Evolutionary conservation across 345 rosid species (phyloP).

Genomic region (Eucalyptus paniculata): DNA sequence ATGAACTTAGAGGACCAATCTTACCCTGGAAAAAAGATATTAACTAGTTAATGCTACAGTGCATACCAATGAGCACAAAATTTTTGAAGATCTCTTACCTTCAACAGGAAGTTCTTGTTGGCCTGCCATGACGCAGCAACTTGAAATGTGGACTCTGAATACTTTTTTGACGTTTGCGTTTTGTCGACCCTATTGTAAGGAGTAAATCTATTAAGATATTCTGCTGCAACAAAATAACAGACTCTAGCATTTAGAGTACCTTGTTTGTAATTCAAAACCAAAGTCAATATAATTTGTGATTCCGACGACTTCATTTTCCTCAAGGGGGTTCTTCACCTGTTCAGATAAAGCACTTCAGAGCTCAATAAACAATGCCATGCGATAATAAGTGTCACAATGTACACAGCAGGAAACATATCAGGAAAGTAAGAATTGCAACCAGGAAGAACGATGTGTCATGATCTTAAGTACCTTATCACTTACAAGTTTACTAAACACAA

Average conservation of each 20-base stretch:
- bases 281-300: slow-evolving; percentile 92
- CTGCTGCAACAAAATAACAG: neutral
- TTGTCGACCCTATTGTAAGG: slow-evolving; percentile 44
- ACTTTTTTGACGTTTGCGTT: slow-evolving; percentile 9
- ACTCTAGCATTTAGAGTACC: slow-evolving; percentile 25
- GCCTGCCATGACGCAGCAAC: slow-evolving; percentile 97
- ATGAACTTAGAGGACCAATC: slow-evolving; percentile 68
- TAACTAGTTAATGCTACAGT: neutral
- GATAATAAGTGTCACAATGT: neutral
- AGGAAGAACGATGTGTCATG: neutral
- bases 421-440: neutral
- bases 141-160: slow-evolving; percentile 62
- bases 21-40: slow-evolving; percentile 39
- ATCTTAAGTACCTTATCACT: neutral
- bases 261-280: slow-evolving; percentile 77
- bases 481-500: neutral
- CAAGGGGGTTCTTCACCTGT: slow-evolving; percentile 88
- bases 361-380: neutral
- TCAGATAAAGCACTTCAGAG: neutral
- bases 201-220: neutral
- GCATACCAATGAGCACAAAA: neutral
- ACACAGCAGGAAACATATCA: neutral
- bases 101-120: slow-evolving; percentile 80
- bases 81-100: slow-evolving; percentile 22
- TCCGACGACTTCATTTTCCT: slow-evolving; percentile 69